Conservation (phyloP, 164 flowering plant species). For the Umbellularia californica region DNA sequence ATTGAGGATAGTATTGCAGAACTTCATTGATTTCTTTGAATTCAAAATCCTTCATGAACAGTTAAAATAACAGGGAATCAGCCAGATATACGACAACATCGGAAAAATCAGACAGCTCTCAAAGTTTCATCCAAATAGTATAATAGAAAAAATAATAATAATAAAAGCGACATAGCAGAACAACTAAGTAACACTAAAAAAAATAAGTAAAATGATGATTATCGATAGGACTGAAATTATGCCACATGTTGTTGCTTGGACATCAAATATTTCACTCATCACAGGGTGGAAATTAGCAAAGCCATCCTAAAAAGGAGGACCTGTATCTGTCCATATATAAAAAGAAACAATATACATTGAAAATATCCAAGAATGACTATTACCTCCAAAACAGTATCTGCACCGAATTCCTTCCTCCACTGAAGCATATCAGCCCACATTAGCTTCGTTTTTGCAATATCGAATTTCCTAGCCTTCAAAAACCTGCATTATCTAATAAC, state of each 20-base stretch:
- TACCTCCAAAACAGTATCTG: conserved; percentile 13
- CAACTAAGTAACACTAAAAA: no score
- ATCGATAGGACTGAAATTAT: no score
- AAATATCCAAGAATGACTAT: background rate
- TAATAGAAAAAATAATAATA: background rate
- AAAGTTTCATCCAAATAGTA: background rate
- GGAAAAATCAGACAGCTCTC: background rate
- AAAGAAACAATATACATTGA: no score
- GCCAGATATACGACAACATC: background rate
- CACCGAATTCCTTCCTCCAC: conserved; percentile 15
- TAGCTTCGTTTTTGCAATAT: conserved; percentile 15
- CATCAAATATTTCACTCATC: no score
- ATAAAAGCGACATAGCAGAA: no score
- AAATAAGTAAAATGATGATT: no score
- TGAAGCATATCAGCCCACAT: conserved; percentile 18
- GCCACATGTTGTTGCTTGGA: no score
- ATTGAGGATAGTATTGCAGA: conserved; percentile 65
- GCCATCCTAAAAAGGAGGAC: no score
- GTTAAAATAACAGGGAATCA: background rate
- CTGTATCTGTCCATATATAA: no score
- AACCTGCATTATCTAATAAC: conserved; percentile 7
- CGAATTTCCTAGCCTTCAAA: conserved; percentile 17
- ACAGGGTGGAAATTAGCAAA: no score
- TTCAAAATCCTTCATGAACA: conserved; percentile 55
- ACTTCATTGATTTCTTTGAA: conserved; percentile 67